Percentiles rank a stretch among this genome's conserved stretches.
phyloP scores from a whole-genome alignment of 2,329 filamentous ascomycete genomes.

The Ophiostoma angusticollis region DNA sequence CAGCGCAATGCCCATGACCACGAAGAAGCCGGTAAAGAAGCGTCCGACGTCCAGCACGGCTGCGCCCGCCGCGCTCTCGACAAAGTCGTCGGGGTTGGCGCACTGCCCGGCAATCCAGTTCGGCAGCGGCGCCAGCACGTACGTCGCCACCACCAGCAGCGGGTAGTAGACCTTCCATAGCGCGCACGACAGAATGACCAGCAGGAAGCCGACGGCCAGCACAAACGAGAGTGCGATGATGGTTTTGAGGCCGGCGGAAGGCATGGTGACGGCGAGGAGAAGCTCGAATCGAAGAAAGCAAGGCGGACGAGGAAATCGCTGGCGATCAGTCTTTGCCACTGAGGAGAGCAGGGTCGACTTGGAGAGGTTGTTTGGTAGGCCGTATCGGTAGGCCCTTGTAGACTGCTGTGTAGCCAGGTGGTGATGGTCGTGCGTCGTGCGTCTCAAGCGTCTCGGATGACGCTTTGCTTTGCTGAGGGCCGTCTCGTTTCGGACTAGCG shows the following conservation, averaged over 20 bases:
- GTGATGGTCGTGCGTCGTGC: too few relatives aligned
- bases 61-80: slow-evolving; percentile 67
- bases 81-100: slow-evolving; percentile 90
- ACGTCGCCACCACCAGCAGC: slow-evolving; percentile 89
- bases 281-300: too few relatives aligned
- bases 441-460: too few relatives aligned
- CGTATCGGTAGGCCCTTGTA: too few relatives aligned
- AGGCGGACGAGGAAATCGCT: too few relatives aligned
- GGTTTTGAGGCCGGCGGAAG: slow-evolving; percentile 88
- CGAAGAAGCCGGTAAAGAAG: slow-evolving; percentile 89
- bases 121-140: slow-evolving; percentile 81
- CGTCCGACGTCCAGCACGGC: slow-evolving; percentile 85
- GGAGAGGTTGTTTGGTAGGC: too few relatives aligned
- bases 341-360: too few relatives aligned
- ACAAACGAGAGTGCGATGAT: slow-evolving; percentile 99
- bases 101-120: slow-evolving; percentile 92
- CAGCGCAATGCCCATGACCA: slow-evolving; percentile 92
- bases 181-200: slow-evolving; percentile 95
- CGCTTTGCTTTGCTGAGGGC: too few relatives aligned
- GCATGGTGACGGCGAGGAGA: slow-evolving; percentile 38
- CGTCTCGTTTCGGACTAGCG: slow-evolving; percentile 1
- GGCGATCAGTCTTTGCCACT: too few relatives aligned
- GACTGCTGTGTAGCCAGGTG: too few relatives aligned
- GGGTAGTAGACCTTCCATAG: slow-evolving; percentile 92
- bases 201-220: slow-evolving; percentile 94